Evolutionary conservation across 2,329 filamentous ascomycete genomes (phyloP), one percentile per base, ranked within the genome.

Genomic region (Talaromyces verruculosus): DNA sequence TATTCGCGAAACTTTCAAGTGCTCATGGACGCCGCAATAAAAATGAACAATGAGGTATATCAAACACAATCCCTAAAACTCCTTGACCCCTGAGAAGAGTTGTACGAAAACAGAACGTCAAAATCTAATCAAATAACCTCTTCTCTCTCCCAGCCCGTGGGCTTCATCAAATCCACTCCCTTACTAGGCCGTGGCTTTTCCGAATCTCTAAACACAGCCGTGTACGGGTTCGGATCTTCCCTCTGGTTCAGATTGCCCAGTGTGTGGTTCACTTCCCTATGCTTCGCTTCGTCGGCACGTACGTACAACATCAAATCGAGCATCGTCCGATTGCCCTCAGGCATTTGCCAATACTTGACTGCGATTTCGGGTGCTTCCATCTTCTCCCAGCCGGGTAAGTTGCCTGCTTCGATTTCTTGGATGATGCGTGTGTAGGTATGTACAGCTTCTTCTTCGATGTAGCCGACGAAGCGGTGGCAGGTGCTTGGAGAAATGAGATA

Each of bases 381-480:
- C 7, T 88, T 85, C 30, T 87, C 83, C 93, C 95, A 99, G 71
- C 88, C 88, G 0, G 93, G 93, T 15, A 97, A 82, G 66, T 87
- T 86, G n/a, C 94, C 94, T 2, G 85, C 84, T 66, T 98, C 93
- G 28, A 99, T 86, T 74, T 98, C 95, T 70, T 88, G 84, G 72
- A 98, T 91, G 67, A 92, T 91, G 60, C 93, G 88, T 0, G 92
- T 95, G 81, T 99, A 99, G 0, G 95, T 99, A 74, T 96, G 86
- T 1, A 98, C 94, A 8, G 95, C 95, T 79, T 99, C 95, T 77
- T 99, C 95, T 79, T 99, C 95, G 13, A 99, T 87, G 72, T 98
- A 98, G 1, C 93, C 95, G 63, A 98, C 93, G 78, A 99, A 98
- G 53, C 95, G 90, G 78, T 99, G 95, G 74, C 91, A 94, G 69